Base-by-base conservation (phyloP, 2,329 filamentous ascomycete genomes). In the Fusarium sp. region DNA sequence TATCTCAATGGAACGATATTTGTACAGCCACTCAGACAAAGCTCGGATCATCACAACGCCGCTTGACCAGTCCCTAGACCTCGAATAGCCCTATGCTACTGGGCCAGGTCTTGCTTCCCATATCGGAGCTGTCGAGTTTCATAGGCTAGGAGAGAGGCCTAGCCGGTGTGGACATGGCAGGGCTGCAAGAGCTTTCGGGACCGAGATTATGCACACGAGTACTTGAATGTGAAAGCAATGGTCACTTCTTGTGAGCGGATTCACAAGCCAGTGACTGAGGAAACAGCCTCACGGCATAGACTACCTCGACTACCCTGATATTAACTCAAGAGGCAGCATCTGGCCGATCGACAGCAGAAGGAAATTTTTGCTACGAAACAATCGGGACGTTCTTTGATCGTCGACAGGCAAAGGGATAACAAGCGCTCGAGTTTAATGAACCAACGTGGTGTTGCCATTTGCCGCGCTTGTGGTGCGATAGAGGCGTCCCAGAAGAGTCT, bases 401-500 rank as follows among this genome's bases (percentile, higher is more conserved):
- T 40, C 23, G 41, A 37, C 33, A 33, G 45, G 50, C 44, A 14
- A 30, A 40, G 40, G 35, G 42, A 20, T 18, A 42, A 49, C 17
- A 69, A 45, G 49, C 41, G 69, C 48, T 50, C 33, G 35, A 59
- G 54, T 32, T 32, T 40, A 65, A 64, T 45, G 37, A 42, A 49
- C 27, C 26, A 71, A 70, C 41, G 41, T 65, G 54, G 69, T 72
- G 69, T 56, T 73, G 69, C 66, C 56, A 60, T 64, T 67, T 70
- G 50, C 66, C 66, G 69, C 57, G 57, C 35, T 42, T 45, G 58
- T 70, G 66, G 67, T 67, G 61, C 55, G 50, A 73, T 70, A 69
- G 65, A 62, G 66, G 64, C 56, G 61, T 55, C 37, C 69, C 42
- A 73, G 69, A 73, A 64, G 66, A 70, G 69, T 70, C 69, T 44